Conservation (phyloP, 345 rosid species). For the Salix brachista region DNA sequence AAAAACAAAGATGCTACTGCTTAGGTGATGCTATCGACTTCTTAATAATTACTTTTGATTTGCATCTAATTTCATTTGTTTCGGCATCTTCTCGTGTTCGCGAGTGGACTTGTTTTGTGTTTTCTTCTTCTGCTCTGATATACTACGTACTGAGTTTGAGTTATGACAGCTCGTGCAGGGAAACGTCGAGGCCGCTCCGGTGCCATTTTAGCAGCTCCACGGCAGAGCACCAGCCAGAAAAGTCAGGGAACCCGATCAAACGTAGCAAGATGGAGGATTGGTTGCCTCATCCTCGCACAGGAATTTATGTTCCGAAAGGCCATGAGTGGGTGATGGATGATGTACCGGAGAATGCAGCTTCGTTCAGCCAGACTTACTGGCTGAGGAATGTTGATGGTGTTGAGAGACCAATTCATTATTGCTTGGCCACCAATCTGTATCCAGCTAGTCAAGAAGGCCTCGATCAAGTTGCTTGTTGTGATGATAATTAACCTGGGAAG, state of each 20-base stretch:
- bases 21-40: constrained; percentile 6
- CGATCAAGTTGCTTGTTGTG: not conserved
- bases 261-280: constrained; percentile 18
- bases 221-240: not conserved
- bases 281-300: constrained; percentile 68
- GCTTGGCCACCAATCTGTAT: not conserved
- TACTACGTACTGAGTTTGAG: not conserved
- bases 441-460: not conserved
- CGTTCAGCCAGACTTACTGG: constrained; percentile 45
- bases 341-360: constrained; percentile 51
- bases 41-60: not conserved
- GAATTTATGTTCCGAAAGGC: constrained; percentile 59
- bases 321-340: constrained; percentile 59
- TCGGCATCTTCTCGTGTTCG: not conserved
- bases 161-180: constrained; percentile 10
- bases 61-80: not conserved
- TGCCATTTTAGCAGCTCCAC: not conserved
- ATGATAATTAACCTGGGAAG: not conserved
- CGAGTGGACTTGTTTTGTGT: not conserved
- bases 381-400: constrained; percentile 51
- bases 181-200: not conserved
- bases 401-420: constrained; percentile 26
- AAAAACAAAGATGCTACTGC: not conserved
- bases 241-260: not conserved
- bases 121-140: not conserved